Base-by-base conservation (phyloP, 1,284 basidiomycete genomes). In the Apiotrichum gracile region DNA sequence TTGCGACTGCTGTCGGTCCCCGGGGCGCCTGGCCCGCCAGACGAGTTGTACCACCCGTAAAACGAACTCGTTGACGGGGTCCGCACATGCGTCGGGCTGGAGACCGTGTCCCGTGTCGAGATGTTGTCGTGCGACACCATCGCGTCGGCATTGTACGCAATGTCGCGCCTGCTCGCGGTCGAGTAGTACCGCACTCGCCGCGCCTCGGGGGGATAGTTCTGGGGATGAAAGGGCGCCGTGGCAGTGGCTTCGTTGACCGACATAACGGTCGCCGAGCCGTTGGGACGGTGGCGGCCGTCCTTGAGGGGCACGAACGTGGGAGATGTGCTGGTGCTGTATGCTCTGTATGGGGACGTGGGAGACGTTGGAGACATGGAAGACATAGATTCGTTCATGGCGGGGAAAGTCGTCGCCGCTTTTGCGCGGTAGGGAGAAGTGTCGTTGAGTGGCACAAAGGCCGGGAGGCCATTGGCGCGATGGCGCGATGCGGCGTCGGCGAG, bases 41-140 rank as follows among this genome's bases (percentile, higher is more conserved):
- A 14, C 24, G 46, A 47, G 21, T 47, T 22, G 35, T 47, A 47
- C 46, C 46, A 47, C 24, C 24, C 34, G n/a, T 47, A 47, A 13
- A 37, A 47, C n/a, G 33, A 47, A 10, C 27, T 19, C 6, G 24
- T 21, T 29, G 44, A 45, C 31, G 34, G 44, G 4, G 25, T 22
- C 22, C 45, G 33, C 24, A 35, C 16, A 31, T 47, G 46, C 13
- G 21, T 38, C 24, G 24, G 35, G 46, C 38, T 12, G 22, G 46
- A 27, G 4, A 25, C 21, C 35, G 16, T 27, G 24, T 38, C 31
- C 13, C n/a, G n/a, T n/a, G n/a, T 21, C 27, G 27, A 44, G 13
- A n/a, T 6, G 9, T 29, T 29, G n/a, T 14, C 7, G 16, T 44
- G 25, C 25, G 42, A 19, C 12, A 10, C 24, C 40, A 37, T 37